These are phyloP conservation scores for Erythrobasidium yunnanense DNA, from an alignment of 768 basidiomycete genomes.

Conservation along the genomic window DNA sequence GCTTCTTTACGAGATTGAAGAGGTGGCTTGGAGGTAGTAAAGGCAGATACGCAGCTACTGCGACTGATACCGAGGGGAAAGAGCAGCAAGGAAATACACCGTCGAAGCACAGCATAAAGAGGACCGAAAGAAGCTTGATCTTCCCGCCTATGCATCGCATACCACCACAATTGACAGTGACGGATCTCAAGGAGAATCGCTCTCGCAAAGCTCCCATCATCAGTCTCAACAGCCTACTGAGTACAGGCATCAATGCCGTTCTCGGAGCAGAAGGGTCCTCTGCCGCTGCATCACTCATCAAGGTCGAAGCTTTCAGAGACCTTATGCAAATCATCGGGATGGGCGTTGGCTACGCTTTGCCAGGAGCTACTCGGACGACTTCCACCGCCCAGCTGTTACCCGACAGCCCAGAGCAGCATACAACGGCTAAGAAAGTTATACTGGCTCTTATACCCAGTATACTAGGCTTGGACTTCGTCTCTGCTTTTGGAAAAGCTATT, in stretches of 20 bases:
- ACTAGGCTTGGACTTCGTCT: slow-evolving; percentile 61
- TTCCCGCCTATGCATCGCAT: slow-evolving; percentile 37
- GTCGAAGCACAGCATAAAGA: slow-evolving; percentile 20
- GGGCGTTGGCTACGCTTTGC: background rate
- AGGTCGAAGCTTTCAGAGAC: slow-evolving; percentile 34
- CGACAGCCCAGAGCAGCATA: background rate
- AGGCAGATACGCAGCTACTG: too few species aligned
- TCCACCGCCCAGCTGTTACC: slow-evolving; percentile 16
- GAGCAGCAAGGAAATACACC: too few species aligned
- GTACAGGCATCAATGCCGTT: slow-evolving; percentile 20
- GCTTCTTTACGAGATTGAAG: background rate
- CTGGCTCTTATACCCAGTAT: slow-evolving; percentile 53
- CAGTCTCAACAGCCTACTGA: slow-evolving; percentile 8
- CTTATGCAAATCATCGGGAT: slow-evolving; percentile 32
- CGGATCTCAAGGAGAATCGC: slow-evolving; percentile 35
- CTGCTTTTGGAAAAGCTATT: slow-evolving; percentile 53
- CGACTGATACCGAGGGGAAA: background rate
- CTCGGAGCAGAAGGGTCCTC: slow-evolving; percentile 29
- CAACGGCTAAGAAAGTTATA: background rate
- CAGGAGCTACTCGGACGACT: background rate
- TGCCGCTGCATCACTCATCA: slow-evolving; percentile 28
- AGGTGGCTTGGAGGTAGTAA: too few species aligned
- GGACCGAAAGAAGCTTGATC: slow-evolving; percentile 23
- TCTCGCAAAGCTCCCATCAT: slow-evolving; percentile 21
- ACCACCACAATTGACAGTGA: slow-evolving; percentile 29